phyloP scores from a whole-genome alignment of 164 flowering plant species.

The Vitis labrusca region DNA sequence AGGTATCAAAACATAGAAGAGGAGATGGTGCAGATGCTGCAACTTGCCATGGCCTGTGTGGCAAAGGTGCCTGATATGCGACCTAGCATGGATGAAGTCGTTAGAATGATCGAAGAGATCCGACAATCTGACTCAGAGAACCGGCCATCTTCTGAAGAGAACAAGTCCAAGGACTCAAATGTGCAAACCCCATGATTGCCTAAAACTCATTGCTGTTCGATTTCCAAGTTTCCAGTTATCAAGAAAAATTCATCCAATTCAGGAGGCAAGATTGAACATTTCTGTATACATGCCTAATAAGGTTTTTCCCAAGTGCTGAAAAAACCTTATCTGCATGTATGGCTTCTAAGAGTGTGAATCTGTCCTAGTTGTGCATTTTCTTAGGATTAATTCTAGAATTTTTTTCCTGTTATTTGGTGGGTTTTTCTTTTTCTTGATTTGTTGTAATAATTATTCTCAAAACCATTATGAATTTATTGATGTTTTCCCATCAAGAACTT shows the following conservation, averaged over 20 bases:
- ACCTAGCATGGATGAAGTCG: slow-evolving; percentile 61
- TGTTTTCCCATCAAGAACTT: slow-evolving; percentile 6
- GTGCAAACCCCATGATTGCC: slow-evolving; percentile 40
- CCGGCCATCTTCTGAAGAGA: slow-evolving; percentile 55
- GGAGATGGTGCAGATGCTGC: slow-evolving; percentile 69
- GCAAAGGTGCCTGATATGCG: slow-evolving; percentile 50
- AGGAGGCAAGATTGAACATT: background rate
- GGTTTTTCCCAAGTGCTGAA: slow-evolving; percentile 8
- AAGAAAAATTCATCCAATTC: slow-evolving; percentile 1
- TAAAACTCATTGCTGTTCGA: background rate
- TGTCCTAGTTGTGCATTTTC: slow-evolving; percentile 7
- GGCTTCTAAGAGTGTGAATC: slow-evolving; percentile 13
- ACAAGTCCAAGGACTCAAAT: slow-evolving; percentile 49
- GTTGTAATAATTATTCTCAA: slow-evolving; percentile 19
- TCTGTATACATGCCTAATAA: background rate
- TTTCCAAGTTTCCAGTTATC: background rate
- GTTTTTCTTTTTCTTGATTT: slow-evolving; percentile 9
- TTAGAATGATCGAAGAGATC: slow-evolving; percentile 58
- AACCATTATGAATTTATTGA: slow-evolving; percentile 17
- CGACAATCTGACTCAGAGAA: slow-evolving; percentile 41
- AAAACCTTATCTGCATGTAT: slow-evolving; percentile 2
- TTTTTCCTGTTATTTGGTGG: slow-evolving; percentile 1
- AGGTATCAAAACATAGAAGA: slow-evolving; percentile 51
- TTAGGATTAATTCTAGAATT: background rate
- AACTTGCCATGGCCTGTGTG: slow-evolving; percentile 63